Evolutionary conservation across 2,329 filamentous ascomycete species (phyloP).

Genomic region (Dactylellina parvicollis): DNA sequence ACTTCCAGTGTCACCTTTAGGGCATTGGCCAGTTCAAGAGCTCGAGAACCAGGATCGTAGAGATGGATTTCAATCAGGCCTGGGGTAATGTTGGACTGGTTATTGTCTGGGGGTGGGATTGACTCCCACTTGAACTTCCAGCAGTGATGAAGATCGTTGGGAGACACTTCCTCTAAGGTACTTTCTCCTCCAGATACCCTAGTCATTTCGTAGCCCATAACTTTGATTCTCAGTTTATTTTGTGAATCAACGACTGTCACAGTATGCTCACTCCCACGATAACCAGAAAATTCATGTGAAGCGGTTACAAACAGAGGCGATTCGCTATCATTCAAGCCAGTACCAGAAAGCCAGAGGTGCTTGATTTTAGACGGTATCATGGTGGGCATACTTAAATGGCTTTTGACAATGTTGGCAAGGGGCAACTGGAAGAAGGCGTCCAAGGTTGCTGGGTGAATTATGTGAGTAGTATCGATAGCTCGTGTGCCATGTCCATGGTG

Average conservation of each 20-base stretch:
- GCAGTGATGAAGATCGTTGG: constrained; percentile 15
- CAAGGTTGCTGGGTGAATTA: constrained; percentile 65
- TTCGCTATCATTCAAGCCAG: not conserved
- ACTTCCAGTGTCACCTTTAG: not conserved
- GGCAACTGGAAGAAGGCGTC: constrained; percentile 63
- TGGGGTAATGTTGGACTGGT: too few relatives aligned
- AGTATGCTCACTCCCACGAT: constrained; percentile 34
- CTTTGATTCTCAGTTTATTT: constrained; percentile 9
- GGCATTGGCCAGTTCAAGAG: not conserved
- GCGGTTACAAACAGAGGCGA: not conserved
- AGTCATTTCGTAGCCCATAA: constrained; percentile 32
- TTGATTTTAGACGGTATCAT: constrained; percentile 38
- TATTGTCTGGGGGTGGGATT: not conserved
- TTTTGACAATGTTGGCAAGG: constrained; percentile 59
- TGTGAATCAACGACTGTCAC: not conserved
- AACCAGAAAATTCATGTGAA: constrained; percentile 16
- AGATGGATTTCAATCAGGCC: constrained; percentile 16
- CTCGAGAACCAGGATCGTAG: not conserved
- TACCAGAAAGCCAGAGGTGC: constrained; percentile 25
- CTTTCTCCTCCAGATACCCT: constrained; percentile 1
- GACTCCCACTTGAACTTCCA: constrained; percentile 26
- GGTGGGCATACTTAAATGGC: not conserved
- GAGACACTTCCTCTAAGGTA: not conserved
- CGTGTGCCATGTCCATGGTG: not conserved
- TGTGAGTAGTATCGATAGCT: constrained; percentile 61